These are phyloP conservation scores for Pseudogymnoascus sp. DNA, from an alignment of 2,329 filamentous ascomycete species.

Conservation along the genomic window DNA sequence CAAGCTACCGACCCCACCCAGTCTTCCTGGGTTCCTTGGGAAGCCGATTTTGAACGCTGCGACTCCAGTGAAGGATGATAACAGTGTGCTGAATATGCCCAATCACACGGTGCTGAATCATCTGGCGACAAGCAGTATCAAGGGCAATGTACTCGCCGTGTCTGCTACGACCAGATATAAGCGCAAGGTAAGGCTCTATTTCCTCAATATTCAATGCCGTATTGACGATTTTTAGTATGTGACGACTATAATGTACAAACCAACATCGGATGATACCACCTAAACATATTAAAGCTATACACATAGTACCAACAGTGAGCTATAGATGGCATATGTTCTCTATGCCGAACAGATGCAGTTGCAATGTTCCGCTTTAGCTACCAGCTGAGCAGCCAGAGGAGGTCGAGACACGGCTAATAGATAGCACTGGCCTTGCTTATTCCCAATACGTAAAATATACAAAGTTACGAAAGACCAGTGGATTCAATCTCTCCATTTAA, in stretches of 20 bases:
- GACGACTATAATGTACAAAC: slow-evolving; percentile 96
- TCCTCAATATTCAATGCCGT: neutral
- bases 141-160: slow-evolving; percentile 88
- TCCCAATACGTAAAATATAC: neutral
- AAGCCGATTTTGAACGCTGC: slow-evolving; percentile 92
- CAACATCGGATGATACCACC: slow-evolving; percentile 43
- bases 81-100: slow-evolving; percentile 91
- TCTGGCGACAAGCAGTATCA: slow-evolving; percentile 94
- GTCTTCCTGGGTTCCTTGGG: slow-evolving; percentile 79
- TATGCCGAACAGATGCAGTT: neutral
- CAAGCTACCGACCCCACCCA: slow-evolving; percentile 74
- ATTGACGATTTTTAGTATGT: slow-evolving; percentile 60
- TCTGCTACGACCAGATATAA: slow-evolving; percentile 97
- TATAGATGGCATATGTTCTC: slow-evolving; percentile 6
- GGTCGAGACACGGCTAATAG: neutral
- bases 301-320: neutral
- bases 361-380: neutral
- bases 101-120: slow-evolving; percentile 97
- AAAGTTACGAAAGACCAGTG: neutral
- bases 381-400: neutral
- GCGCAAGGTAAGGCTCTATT: slow-evolving; percentile 61
- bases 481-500: slow-evolving; percentile 62
- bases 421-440: neutral
- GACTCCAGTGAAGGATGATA: slow-evolving; percentile 93
- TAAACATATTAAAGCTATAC: neutral